These are phyloP conservation scores for Prunus dulcis DNA, from an alignment of 306 rosid genomes.

Conservation along the genomic window DNA sequence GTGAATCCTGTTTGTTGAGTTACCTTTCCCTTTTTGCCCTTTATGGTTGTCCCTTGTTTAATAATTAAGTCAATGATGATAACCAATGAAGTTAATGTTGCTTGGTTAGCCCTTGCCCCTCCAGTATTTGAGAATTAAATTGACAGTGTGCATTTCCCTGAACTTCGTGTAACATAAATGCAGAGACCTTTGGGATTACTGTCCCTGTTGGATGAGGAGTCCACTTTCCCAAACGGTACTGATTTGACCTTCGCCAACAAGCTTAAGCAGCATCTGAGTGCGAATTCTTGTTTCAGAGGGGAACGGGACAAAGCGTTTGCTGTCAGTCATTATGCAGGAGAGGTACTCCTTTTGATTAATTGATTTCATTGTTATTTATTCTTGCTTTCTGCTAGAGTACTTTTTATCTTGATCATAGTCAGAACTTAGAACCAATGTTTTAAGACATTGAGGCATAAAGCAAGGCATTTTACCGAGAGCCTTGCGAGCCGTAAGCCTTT, in stretches of 20 bases:
- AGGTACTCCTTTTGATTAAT: constrained; percentile 56
- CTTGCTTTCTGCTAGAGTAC: not conserved
- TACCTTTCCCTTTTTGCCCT: not conserved
- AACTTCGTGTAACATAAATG: constrained; percentile 27
- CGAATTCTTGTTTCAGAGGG: constrained; percentile 84
- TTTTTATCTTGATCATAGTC: not conserved
- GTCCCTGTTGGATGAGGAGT: constrained; percentile 93
- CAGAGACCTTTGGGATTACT: constrained; percentile 98
- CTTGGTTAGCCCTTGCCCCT: not conserved
- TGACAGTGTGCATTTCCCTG: constrained; percentile 15
- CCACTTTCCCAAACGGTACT: constrained; percentile 95
- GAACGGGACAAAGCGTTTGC: constrained; percentile 84
- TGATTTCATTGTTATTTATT: constrained; percentile 9
- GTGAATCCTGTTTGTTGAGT: not conserved
- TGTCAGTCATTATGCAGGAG: constrained; percentile 95
- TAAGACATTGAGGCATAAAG: not conserved
- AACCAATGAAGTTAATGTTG: not conserved
- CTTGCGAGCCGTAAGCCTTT: too few species aligned
- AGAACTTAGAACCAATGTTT: not conserved
- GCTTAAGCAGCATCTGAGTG: constrained; percentile 86
- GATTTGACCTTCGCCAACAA: constrained; percentile 92
- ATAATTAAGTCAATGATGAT: not conserved
- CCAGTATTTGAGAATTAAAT: constrained; percentile 5
- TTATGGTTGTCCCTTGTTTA: not conserved
- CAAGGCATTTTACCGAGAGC: not conserved